Evolutionary conservation across 2,329 filamentous ascomycete genomes (phyloP).

Genomic region (Pseudogymnoascus sp.): DNA sequence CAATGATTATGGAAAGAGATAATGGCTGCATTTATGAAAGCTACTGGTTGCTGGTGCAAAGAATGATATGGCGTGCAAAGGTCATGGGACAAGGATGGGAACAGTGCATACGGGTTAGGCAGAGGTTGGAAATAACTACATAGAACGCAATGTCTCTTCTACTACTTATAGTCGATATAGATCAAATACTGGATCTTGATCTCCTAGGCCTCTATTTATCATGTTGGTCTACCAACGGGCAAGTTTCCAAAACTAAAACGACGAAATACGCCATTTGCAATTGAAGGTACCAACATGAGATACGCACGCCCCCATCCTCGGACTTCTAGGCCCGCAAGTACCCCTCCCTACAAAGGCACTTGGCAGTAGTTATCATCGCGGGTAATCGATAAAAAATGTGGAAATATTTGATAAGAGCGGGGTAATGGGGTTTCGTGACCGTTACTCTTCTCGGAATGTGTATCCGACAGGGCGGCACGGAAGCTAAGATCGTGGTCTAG

Average conservation of each 20-base stretch:
- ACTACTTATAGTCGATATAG: not conserved
- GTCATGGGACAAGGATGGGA: not conserved
- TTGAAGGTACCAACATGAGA: not conserved
- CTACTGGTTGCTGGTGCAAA: not conserved
- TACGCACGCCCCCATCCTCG: not conserved
- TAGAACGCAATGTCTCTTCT: not conserved
- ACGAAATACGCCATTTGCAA: not conserved
- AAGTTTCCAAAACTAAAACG: not conserved
- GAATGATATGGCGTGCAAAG: not conserved
- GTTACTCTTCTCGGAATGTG: not conserved
- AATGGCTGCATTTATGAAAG: not conserved
- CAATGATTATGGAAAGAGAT: not conserved
- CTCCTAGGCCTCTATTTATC: not conserved
- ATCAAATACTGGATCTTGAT: not conserved
- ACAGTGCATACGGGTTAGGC: not conserved
- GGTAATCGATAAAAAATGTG: conserved; percentile 10
- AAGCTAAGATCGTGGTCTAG: not conserved
- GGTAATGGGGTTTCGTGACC: conserved; percentile 8
- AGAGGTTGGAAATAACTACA: not conserved
- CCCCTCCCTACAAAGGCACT: not conserved
- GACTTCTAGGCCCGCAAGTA: not conserved
- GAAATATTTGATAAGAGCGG: conserved; percentile 7
- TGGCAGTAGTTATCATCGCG: conserved; percentile 14
- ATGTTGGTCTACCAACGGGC: not conserved
- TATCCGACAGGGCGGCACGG: conserved; percentile 4